Percentiles rank a stretch among this genome's conserved stretches.
Evolutionary conservation across 2,329 filamentous ascomycete species (phyloP).

Genomic region (Xylariaceae sp.): DNA sequence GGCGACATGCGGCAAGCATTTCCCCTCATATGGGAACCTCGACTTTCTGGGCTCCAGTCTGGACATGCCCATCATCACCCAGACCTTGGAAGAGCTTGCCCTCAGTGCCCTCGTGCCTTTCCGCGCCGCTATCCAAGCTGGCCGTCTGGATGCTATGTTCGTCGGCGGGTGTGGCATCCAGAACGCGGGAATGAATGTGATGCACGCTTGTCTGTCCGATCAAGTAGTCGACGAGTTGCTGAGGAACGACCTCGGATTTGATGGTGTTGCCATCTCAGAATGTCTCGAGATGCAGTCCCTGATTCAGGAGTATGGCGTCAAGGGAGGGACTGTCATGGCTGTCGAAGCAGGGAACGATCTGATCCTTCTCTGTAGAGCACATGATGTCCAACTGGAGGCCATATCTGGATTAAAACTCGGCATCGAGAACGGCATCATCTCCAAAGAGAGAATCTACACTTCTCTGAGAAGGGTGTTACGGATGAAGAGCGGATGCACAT

Average conservation of each 20-base stretch:
- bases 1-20: slow-evolving; percentile 89
- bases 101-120: slow-evolving; percentile 90
- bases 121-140: slow-evolving; percentile 77
- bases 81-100: slow-evolving; percentile 86
- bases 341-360: slow-evolving; percentile 94
- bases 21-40: slow-evolving; percentile 90
- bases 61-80: slow-evolving; percentile 91
- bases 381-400: slow-evolving; percentile 82
- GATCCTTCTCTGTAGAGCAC: slow-evolving; percentile 79
- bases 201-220: slow-evolving; percentile 88
- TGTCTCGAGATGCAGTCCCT: slow-evolving; percentile 95
- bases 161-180: slow-evolving; percentile 91
- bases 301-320: slow-evolving; percentile 92
- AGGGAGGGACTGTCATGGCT: slow-evolving; percentile 94
- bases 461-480: slow-evolving; percentile 72
- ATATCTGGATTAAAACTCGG: slow-evolving; percentile 84
- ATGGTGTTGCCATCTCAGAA: slow-evolving; percentile 89
- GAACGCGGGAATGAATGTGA: slow-evolving; percentile 85
- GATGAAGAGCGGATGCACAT: slow-evolving; percentile 79
- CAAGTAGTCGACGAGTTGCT: slow-evolving; percentile 88
- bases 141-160: slow-evolving; percentile 84
- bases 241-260: slow-evolving; percentile 80
- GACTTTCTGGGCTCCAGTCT: slow-evolving; percentile 87
- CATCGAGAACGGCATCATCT: slow-evolving; percentile 83
- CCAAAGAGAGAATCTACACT: slow-evolving; percentile 68